Evolutionary conservation across 768 basidiomycete genomes (phyloP).

Genomic region (Mycena belliarum): DNA sequence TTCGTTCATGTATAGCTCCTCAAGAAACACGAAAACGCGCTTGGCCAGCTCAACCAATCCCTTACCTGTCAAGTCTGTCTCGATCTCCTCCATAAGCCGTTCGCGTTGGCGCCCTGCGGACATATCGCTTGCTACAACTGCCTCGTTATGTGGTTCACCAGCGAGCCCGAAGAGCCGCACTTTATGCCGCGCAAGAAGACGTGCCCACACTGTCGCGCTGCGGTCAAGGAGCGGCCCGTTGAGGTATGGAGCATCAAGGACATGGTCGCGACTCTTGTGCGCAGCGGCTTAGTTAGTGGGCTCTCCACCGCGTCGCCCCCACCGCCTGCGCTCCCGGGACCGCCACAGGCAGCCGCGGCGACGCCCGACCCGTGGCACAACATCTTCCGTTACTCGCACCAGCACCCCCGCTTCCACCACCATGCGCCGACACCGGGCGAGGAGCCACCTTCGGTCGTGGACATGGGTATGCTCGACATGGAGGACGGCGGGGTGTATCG

Average conservation of each 20-base stretch:
- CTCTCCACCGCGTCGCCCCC: slow-evolving; percentile 28
- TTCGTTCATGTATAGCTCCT: slow-evolving; percentile 40
- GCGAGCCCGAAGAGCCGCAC: slow-evolving; percentile 46
- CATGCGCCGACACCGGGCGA: slow-evolving; percentile 16
- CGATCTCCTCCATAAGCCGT: slow-evolving; percentile 72
- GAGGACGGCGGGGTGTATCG: slow-evolving; percentile 80
- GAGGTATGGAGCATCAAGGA: slow-evolving; percentile 74
- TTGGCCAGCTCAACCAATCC: slow-evolving; percentile 60
- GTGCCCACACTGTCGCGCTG: slow-evolving; percentile 74
- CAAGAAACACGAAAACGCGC: slow-evolving; percentile 50
- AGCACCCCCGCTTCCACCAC: slow-evolving; percentile 24
- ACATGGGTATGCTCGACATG: slow-evolving; percentile 65
- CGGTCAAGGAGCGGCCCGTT: slow-evolving; percentile 59
- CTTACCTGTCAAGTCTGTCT: slow-evolving; percentile 80
- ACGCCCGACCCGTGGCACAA: slow-evolving; percentile 63
- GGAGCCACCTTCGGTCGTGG: slow-evolving; percentile 31
- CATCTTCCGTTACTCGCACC: slow-evolving; percentile 49
- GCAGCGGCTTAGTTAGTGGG: slow-evolving; percentile 51
- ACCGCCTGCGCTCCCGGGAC: slow-evolving; percentile 27
- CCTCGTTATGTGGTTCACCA: slow-evolving; percentile 77
- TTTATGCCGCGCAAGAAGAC: slow-evolving; percentile 57
- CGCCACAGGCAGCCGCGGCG: slow-evolving; percentile 21
- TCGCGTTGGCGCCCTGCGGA: slow-evolving; percentile 74
- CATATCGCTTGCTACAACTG: slow-evolving; percentile 73
- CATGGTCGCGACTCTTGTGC: slow-evolving; percentile 53